Evolutionary conservation across 495 filamentous ascomycete species (phyloP).

Genomic region (Entonaema liquescens): DNA sequence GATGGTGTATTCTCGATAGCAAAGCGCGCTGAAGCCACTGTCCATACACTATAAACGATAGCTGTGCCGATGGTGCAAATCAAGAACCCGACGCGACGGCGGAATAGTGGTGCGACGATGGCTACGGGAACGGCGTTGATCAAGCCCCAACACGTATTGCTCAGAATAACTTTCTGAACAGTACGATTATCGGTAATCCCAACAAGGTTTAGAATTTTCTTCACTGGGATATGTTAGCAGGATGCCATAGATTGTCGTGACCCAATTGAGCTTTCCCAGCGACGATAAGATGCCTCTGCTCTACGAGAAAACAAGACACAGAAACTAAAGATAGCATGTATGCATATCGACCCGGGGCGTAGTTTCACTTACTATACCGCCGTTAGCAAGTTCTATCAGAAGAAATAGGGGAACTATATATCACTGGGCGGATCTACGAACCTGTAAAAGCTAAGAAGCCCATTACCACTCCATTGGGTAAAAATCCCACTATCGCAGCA

Average conservation of each 20-base stretch:
- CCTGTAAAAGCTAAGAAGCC: constrained; percentile 56
- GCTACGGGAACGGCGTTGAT: constrained; percentile 61
- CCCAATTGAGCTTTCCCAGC: not conserved
- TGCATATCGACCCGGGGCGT: not conserved
- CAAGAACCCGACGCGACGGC: constrained; percentile 62
- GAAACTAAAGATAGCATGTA: not conserved
- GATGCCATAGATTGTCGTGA: not conserved
- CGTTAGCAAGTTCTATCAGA: not conserved
- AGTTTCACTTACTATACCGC: constrained; percentile 39
- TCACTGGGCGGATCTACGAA: not conserved
- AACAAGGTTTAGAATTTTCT: constrained; percentile 55
- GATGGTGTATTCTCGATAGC: constrained; percentile 50
- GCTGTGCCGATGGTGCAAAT: constrained; percentile 59
- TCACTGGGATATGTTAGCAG: constrained; percentile 43
- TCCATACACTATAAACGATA: constrained; percentile 65
- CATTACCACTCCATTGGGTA: constrained; percentile 63
- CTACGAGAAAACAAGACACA: not conserved
- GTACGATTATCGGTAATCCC: constrained; percentile 54
- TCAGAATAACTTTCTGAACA: constrained; percentile 62
- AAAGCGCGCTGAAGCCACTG: constrained; percentile 61
- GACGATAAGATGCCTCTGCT: not conserved
- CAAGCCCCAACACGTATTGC: constrained; percentile 63
- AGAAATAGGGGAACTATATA: not conserved
- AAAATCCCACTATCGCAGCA: constrained; percentile 27
- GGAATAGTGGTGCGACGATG: constrained; percentile 59